phyloP scores from a whole-genome alignment of 2,329 filamentous ascomycete species.

The Pseudocercospora ulei region DNA sequence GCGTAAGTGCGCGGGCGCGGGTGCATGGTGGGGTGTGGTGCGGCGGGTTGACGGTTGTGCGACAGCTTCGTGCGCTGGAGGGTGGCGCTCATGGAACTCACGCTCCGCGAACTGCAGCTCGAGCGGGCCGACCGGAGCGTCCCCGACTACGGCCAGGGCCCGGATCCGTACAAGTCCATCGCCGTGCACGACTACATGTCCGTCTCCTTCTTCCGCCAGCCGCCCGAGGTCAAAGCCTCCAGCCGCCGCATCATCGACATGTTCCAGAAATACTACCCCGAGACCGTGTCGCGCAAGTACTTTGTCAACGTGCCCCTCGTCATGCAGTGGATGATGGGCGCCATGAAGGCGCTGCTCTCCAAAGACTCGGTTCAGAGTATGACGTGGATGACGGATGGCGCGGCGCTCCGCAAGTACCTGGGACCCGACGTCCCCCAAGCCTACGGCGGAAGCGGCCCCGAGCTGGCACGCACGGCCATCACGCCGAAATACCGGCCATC shows the following conservation, averaged over 20 bases:
- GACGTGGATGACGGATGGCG: conserved; percentile 49
- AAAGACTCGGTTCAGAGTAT: conserved; percentile 45
- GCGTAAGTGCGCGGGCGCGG: conserved; percentile 51
- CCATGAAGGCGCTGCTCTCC: conserved; percentile 41
- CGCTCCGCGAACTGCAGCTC: conserved; percentile 64
- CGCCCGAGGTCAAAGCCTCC: conserved; percentile 64
- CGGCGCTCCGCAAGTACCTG: conserved; percentile 56
- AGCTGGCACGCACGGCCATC: conserved; percentile 40
- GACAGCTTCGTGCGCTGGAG: conserved; percentile 80
- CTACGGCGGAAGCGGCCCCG: conserved; percentile 65
- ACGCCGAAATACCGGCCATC: conserved; percentile 34
- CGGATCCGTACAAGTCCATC: conserved; percentile 79
- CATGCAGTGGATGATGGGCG: conserved; percentile 64
- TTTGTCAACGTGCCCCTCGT: conserved; percentile 87
- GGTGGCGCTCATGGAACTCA: conserved; percentile 79
- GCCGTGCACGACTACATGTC: conserved; percentile 90
- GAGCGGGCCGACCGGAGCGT: conserved; percentile 58
- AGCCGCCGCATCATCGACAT: conserved; percentile 71
- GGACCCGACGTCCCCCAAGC: conserved; percentile 58
- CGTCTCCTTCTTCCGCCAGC: conserved; percentile 75
- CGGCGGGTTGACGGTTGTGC: no score
- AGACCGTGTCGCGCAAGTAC: conserved; percentile 82
- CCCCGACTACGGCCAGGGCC: conserved; percentile 54
- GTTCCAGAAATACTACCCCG: conserved; percentile 76
- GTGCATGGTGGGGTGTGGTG: no score